A percentile compares a stretch with the other conserved stretches of the same genome.
Evolutionary conservation across 345 rosid species (phyloP).

Genomic region (Eucalyptus caleyi): DNA sequence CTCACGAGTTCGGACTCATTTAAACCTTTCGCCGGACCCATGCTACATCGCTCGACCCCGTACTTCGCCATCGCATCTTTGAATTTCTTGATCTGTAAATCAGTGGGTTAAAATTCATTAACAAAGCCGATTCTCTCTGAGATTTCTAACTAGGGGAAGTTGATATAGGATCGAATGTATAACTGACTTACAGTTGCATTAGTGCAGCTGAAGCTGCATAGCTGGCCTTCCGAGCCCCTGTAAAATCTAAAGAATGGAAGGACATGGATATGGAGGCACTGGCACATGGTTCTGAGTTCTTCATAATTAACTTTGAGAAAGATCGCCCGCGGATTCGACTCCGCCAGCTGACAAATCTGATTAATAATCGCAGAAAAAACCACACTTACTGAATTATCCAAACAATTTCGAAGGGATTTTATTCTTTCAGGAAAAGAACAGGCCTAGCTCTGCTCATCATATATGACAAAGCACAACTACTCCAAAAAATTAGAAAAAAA

Average conservation of each 20-base stretch:
- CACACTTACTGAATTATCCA: neutral
- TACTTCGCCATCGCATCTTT: slow-evolving; percentile 52
- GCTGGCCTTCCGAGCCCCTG: slow-evolving; percentile 56
- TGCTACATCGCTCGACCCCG: slow-evolving; percentile 22
- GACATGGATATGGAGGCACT: slow-evolving; percentile 49
- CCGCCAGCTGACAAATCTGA: slow-evolving; percentile 78
- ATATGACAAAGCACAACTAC: neutral
- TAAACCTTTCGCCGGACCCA: slow-evolving; percentile 43
- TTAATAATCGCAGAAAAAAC: neutral
- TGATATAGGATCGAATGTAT: neutral
- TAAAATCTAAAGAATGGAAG: slow-evolving; percentile 77
- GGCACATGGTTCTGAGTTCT: slow-evolving; percentile 49
- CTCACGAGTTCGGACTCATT: slow-evolving; percentile 23
- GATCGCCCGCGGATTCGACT: slow-evolving; percentile 40
- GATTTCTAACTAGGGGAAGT: neutral
- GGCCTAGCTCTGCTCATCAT: neutral
- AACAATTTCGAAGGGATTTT: neutral
- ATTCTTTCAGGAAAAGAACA: neutral
- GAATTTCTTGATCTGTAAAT: slow-evolving; percentile 50
- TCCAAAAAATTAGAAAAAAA: neutral
- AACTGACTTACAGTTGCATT: slow-evolving; percentile 33
- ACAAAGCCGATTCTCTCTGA: neutral
- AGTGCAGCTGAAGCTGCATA: slow-evolving; percentile 76
- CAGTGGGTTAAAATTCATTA: neutral
- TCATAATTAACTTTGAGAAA: slow-evolving; percentile 71